Evolutionary conservation across 2,329 filamentous ascomycete species (phyloP), one percentile per base, ranked within the genome.

Genomic region (Alternaria sp.): DNA sequence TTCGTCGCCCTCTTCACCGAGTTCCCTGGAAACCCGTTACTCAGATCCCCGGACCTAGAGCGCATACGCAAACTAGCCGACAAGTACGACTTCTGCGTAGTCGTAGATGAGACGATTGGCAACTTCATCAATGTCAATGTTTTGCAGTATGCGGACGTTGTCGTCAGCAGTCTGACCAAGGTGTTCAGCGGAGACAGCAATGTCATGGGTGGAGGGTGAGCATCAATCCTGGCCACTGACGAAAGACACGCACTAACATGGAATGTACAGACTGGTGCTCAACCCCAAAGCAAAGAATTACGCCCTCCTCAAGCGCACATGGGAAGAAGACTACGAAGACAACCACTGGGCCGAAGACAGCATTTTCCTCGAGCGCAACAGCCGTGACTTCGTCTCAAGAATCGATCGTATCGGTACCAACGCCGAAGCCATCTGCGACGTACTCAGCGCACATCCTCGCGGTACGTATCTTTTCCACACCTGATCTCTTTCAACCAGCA

Each of bases 161-260:
- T 98, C 6, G 95, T 97, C 60, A 97, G 93, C 83, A 97, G 93
- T 77, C 84, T 99, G 62, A 98, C 96, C 52, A 99, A 99, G 80
- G 91, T 98, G 57, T 99, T 99, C 82, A 97, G 93, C 59, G 96
- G 96, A 54, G 96, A 97, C 80, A 96, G 93, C 79, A 98, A 99
- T 79, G 96, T 99, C 69, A 98, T 98, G 95, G 96, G 94, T 62
- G 96, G 96, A 59, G 91, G 90, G 83, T 83, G 67, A 60, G 71
- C 66, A 15, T 13, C 25, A 19, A 11, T 28, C 9, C 30, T 50
- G 11, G 5, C 30, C 30, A 23, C 1, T 15, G 8, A 2, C 12
- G 15, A 21, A 49, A 40, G n/a, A 40, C 23, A 12, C n/a, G 12
- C 43, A 55, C 67, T 73, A 10, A 74, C 58, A 40, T 9, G 17